Conservation (phyloP, 1,139 yeast genomes). For the Eremothecium gossypii region DNA sequence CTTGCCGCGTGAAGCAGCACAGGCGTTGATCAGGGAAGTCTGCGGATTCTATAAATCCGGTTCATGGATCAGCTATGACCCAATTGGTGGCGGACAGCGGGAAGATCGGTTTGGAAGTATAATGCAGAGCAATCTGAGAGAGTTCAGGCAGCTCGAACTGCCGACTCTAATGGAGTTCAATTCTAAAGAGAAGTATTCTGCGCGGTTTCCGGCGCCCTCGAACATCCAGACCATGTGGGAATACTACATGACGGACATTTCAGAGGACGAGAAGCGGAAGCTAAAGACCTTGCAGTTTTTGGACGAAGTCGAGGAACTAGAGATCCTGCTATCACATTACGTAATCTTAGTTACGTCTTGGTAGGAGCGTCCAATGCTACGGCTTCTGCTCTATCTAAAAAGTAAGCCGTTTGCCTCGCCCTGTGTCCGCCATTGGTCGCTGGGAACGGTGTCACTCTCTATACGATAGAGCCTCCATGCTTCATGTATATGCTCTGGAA, state of each 20-base stretch:
- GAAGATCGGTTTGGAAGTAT: constrained; percentile 70
- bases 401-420: constrained; percentile 64
- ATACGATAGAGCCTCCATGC: constrained; percentile 72
- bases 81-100: constrained; percentile 50
- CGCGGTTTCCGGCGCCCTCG: constrained; percentile 29
- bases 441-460: constrained; percentile 59
- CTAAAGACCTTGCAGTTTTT: constrained; percentile 61
- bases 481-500: constrained; percentile 79
- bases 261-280: constrained; percentile 39
- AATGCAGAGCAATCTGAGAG: constrained; percentile 64
- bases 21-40: constrained; percentile 36
- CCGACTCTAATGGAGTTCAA: constrained; percentile 49
- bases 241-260: constrained; percentile 52
- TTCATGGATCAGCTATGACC: constrained; percentile 66
- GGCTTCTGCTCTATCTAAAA: constrained; percentile 40
- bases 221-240: constrained; percentile 49
- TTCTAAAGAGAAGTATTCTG: constrained; percentile 39
- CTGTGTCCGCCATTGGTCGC: constrained; percentile 61
- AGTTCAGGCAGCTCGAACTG: constrained; percentile 60
- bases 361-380: neutral
- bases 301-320: constrained; percentile 85
- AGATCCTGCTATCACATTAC: constrained; percentile 67
- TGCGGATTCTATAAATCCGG: constrained; percentile 32
- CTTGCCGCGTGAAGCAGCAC: constrained; percentile 49
- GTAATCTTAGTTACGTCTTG: constrained; percentile 37